These are phyloP conservation scores for Neopestalotiopsis rosae DNA, from an alignment of 2,329 filamentous ascomycete species.

Conservation along the genomic window DNA sequence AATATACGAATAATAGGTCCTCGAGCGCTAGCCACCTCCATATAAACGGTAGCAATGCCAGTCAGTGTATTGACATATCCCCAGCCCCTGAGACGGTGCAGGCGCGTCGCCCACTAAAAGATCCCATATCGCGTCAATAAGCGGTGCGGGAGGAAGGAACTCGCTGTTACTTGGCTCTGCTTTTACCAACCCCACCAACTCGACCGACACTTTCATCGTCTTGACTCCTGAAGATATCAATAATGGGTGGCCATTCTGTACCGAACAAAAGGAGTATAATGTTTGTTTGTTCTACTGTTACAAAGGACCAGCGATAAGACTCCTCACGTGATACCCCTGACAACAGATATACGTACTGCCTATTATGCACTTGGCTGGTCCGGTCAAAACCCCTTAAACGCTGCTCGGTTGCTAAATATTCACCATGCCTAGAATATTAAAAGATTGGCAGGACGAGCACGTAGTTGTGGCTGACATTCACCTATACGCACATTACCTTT, in stretches of 20 bases:
- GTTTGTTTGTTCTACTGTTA: too few relatives aligned
- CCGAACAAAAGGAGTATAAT: not conserved
- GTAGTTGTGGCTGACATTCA: not conserved
- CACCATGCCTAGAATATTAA: not conserved
- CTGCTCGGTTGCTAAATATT: not conserved
- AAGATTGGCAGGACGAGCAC: not conserved
- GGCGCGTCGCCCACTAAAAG: not conserved
- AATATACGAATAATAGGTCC: too few relatives aligned
- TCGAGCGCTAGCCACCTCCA: too few relatives aligned
- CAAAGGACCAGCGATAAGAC: not conserved
- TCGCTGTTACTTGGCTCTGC: not conserved
- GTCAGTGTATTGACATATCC: not conserved
- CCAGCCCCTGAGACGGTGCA: slow-evolving; percentile 1
- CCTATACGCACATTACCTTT: not conserved
- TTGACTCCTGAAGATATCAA: not conserved
- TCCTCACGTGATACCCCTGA: slow-evolving; percentile 1
- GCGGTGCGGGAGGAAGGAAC: not conserved
- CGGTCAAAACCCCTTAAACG: not conserved
- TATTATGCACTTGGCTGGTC: too few relatives aligned
- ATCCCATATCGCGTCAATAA: not conserved
- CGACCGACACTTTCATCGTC: not conserved
- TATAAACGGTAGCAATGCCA: not conserved
- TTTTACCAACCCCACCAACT: not conserved
- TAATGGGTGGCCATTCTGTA: not conserved
- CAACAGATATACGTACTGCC: not conserved